These are phyloP conservation scores for Wickerhamomyces canadensis DNA, from an alignment of 805 yeast genomes.

Conservation along the genomic window DNA sequence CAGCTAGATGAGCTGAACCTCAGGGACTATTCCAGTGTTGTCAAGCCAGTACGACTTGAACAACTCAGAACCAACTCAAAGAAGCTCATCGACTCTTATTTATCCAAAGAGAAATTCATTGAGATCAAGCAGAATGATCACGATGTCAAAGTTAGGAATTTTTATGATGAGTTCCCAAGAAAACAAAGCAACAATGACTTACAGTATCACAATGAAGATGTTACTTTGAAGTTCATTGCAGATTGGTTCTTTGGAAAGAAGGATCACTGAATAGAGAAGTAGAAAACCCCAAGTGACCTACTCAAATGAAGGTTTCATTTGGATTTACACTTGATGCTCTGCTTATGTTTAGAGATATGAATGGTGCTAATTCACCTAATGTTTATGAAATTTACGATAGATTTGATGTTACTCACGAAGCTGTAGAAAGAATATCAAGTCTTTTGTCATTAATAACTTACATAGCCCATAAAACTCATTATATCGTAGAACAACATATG, in stretches of 20 bases:
- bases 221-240: conserved; percentile 20
- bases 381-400: too few species aligned
- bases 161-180: conserved; percentile 24
- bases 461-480: too few species aligned
- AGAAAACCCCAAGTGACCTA: background rate
- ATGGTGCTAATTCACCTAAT: too few species aligned
- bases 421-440: too few species aligned
- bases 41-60: background rate
- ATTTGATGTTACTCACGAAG: too few species aligned
- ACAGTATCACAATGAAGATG: conserved; percentile 25
- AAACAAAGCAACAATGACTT: conserved; percentile 23
- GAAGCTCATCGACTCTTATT: conserved; percentile 2
- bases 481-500: too few species aligned
- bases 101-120: conserved; percentile 5
- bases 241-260: conserved; percentile 21
- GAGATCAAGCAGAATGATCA: conserved; percentile 9
- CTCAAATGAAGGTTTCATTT: too few species aligned
- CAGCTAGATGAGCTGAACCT: conserved; percentile 1
- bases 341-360: too few species aligned
- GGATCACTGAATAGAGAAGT: background rate
- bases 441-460: too few species aligned
- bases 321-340: too few species aligned
- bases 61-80: conserved; percentile 1
- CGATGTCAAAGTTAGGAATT: conserved; percentile 13
- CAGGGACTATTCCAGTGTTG: too few species aligned